phyloP scores from a whole-genome alignment of 179 eudicot genomes.

The Pouteria campechiana region DNA sequence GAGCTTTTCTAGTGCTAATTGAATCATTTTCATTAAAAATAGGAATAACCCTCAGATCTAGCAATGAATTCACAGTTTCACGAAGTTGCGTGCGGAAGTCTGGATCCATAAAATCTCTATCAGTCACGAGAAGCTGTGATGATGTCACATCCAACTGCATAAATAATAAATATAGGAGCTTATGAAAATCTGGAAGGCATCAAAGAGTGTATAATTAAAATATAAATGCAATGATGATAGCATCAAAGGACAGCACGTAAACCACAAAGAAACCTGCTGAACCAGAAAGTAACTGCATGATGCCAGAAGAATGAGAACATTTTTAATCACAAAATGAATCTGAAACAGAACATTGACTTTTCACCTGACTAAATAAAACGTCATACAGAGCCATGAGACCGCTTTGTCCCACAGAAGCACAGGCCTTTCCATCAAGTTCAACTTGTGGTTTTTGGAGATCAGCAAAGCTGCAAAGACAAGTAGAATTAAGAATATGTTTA shows the following conservation, averaged over 20 bases:
- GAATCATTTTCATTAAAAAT: constrained; percentile 93
- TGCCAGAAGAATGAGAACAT: neutral
- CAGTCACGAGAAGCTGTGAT: constrained; percentile 92
- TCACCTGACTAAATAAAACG: constrained; percentile 90
- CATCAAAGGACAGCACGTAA: neutral
- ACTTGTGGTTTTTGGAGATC: constrained; percentile 95
- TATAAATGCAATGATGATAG: no score
- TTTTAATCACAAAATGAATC: neutral
- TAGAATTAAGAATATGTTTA: neutral
- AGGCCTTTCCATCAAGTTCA: constrained; percentile 95
- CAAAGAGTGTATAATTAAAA: neutral
- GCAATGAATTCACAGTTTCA: constrained; percentile 57
- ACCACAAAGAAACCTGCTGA: no score
- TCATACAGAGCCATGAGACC: constrained; percentile 98
- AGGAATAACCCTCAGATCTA: constrained; percentile 65
- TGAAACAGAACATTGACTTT: neutral
- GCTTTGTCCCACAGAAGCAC: constrained; percentile 98
- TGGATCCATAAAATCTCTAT: constrained; percentile 80
- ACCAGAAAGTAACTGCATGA: neutral
- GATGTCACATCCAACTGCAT: constrained; percentile 88
- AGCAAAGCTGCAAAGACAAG: constrained; percentile 64
- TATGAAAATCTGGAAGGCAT: neutral
- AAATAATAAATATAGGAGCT: neutral
- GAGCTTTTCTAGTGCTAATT: constrained; percentile 87
- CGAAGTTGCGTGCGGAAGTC: constrained; percentile 66